Evolutionary conservation across 108 stramenopile genomes (phyloP), one percentile per base, ranked within the genome.

Genomic region (Fragilaria crotonensis): DNA sequence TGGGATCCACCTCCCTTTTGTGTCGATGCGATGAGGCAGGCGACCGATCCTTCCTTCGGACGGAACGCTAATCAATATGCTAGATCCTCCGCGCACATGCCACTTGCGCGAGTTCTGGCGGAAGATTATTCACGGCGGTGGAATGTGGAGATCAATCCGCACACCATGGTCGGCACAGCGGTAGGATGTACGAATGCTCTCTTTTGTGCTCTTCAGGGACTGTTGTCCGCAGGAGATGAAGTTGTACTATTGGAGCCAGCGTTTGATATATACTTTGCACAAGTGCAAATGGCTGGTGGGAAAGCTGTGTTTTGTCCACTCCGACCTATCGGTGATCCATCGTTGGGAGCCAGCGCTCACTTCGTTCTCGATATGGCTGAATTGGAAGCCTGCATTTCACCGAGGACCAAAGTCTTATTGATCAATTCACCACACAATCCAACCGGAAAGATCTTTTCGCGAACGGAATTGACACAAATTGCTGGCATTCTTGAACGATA

Each of bases 341-440:
- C 55, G 26, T 27, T 14, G 3, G 41, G 54, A 21, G 77, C 83
- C 25, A 68, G 71, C 49, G 67, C 72, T 21, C 53, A 55, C 53
- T 95, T 90, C 75, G 45, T 41, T 19, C 53, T 95, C 30, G 89
- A 95, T 66, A 49, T 69, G 51, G 68, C 80, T 46, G 76, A 80
- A 63, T 59, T 94, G 30, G 82, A 83, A 49, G 55, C 57, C 18
- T 66, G 72, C 2, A 58, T 96, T 17, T 83, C 89, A 0, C 36
- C 53, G 2, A 32, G 65, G 29, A 93, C 95, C 22, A 77, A 78
- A 41, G 70, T 83, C 0, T 60, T 93, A 47, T 52, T 95, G 2
- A 41, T 99, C 32, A 99, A 99, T 76, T 88, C 93, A 9, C 98
- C 98, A 0, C 98, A 99, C 83, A 99, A 99, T 79, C 98, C 98